Evolutionary conservation across 2,329 filamentous ascomycete species (phyloP), one percentile per base, ranked within the genome.

Genomic region (Talaromyces sp.): DNA sequence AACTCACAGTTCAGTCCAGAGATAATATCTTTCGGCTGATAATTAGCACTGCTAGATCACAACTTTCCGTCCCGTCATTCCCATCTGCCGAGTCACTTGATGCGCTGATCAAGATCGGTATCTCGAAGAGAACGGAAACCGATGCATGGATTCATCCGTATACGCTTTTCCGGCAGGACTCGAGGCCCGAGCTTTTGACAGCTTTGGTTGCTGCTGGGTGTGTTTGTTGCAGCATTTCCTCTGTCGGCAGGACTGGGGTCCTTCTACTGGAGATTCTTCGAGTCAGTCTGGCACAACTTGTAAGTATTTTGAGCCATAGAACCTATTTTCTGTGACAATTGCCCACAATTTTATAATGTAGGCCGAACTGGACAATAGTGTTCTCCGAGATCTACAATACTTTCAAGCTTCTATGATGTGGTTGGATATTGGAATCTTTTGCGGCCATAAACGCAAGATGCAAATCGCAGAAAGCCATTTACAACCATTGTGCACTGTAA

Each of bases 381-480:
- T 35, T 35, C 50, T 54, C n/a, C 27, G 50, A 33, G 50, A 54
- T 35, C 27, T 54, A n/a, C 50, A 54, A 33, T 54, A 54, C 2
- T 54, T 54, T 54, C 50, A 54, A 54, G 50, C 50, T 19, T 54
- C 50, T 54, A 54, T 54, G 50, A 54, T 54, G 50, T 54, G 50
- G 50, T n/a, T 54, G 13, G 50, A 54, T 33, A 54, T 54, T n/a
- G 50, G 50, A 17, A 54, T 54, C 13, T 54, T 54, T 7, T 54
- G 50, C 35, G 50, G 50, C 10, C 50, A 54, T 27, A 54, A 47
- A 47, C 45, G 45, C 19, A 47, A 47, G 7, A 47, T 47, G 45
- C 45, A 47, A 3, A 47, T 47, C 15, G 45, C 45, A 11, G 45
- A 47, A 47, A 47, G 45, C 7, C 45, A 47, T 47, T 25, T 47